phyloP scores from a whole-genome alignment of 108 stramenopile genomes.

The Nitzschia palea region DNA sequence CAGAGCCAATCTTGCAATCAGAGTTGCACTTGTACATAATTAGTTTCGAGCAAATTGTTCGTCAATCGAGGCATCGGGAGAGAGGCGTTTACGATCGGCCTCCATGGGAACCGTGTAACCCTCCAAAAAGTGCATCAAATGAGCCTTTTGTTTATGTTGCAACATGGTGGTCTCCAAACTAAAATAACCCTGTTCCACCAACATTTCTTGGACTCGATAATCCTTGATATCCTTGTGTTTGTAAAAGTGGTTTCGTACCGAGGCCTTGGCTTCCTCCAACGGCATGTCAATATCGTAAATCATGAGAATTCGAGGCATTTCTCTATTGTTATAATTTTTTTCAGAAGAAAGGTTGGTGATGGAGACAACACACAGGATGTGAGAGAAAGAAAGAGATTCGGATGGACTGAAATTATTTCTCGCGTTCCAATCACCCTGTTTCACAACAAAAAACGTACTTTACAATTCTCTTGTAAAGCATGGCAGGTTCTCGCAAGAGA shows the following conservation, averaged over 20 bases:
- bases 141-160: constrained; percentile 91
- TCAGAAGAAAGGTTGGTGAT: background rate
- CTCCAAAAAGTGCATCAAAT: constrained; percentile 82
- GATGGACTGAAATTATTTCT: too few species aligned
- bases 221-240: constrained; percentile 75
- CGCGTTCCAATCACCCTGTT: background rate
- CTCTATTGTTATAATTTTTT: constrained; percentile 31
- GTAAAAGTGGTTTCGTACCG: constrained; percentile 72
- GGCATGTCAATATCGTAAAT: constrained; percentile 91
- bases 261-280: constrained; percentile 54
- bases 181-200: constrained; percentile 91
- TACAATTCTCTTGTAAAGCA: constrained; percentile 62
- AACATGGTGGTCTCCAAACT: constrained; percentile 87
- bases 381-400: background rate
- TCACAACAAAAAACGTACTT: constrained; percentile 27
- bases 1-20: too few species aligned
- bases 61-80: constrained; percentile 50
- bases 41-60: constrained; percentile 71
- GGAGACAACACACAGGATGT: background rate
- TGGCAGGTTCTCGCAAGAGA: constrained; percentile 43
- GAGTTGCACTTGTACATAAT: too few species aligned
- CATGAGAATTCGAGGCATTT: constrained; percentile 87
- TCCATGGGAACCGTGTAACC: constrained; percentile 59
- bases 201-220: constrained; percentile 72
- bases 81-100: constrained; percentile 70